A percentile compares a stretch with the other conserved stretches of the same genome.
phyloP scores from a whole-genome alignment of 768 basidiomycete genomes.

The Russula vinacea region DNA sequence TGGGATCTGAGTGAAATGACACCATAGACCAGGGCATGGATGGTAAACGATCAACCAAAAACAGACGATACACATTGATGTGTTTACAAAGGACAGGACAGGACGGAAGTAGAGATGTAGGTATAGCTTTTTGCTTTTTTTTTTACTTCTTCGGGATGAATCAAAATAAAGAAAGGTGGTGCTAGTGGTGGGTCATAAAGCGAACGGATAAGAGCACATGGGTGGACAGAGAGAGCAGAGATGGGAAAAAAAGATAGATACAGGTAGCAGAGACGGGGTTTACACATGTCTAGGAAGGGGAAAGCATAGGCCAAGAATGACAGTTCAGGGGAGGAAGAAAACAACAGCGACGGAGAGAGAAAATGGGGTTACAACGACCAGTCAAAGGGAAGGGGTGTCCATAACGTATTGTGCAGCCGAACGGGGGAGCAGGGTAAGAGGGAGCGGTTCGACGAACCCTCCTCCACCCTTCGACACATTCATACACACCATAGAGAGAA shows the following conservation, averaged over 20 bases:
- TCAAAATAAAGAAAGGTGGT: neutral
- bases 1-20: too few relatives aligned
- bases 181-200: slow-evolving; percentile 2
- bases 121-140: neutral
- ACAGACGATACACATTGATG: neutral
- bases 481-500: too few relatives aligned
- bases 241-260: slow-evolving; percentile 4
- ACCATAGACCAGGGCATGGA: neutral
- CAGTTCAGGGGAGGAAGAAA: too few relatives aligned
- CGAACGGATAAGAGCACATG: neutral
- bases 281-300: slow-evolving; percentile 13
- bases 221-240: neutral
- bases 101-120: neutral
- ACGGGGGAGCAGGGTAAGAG: neutral
- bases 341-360: neutral
- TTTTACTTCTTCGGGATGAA: neutral
- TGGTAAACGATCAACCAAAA: neutral
- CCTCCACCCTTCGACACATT: neutral
- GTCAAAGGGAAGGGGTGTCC: neutral
- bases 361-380: neutral
- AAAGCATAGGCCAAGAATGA: slow-evolving; percentile 21
- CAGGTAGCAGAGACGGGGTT: neutral
- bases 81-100: neutral
- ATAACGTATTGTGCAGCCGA: neutral
- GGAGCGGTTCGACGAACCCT: neutral